A percentile compares a stretch with the other conserved stretches of the same genome.
Evolutionary conservation across 257 asterid genomes (phyloP).

Genomic region (Solanum microdontum): DNA sequence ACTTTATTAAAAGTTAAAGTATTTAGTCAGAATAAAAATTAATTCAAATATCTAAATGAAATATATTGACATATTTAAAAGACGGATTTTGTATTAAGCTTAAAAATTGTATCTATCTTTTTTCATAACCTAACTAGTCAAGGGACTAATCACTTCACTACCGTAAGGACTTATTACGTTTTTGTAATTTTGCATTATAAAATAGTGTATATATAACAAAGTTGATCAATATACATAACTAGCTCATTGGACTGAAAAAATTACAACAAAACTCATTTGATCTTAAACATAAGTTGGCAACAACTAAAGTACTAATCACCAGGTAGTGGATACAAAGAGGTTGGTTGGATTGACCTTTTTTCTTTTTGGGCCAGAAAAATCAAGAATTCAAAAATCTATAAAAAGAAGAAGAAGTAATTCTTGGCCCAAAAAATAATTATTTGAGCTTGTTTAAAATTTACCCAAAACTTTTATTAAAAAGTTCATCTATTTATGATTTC

Average conservation of each 20-base stretch:
- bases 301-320: not conserved
- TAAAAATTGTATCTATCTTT: too few relatives aligned
- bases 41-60: too few relatives aligned
- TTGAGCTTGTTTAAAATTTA: not conserved
- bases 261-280: too few relatives aligned
- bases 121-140: too few relatives aligned
- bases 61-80: not conserved
- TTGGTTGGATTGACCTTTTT: not conserved
- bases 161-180: too few relatives aligned
- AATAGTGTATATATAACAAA: not conserved
- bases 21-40: not conserved
- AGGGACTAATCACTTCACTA: not conserved
- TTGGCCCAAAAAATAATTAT: not conserved
- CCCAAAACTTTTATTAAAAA: too few relatives aligned
- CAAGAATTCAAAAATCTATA: not conserved
- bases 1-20: not conserved
- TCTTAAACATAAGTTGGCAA: not conserved
- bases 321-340: not conserved
- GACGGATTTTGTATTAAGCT: too few relatives aligned
- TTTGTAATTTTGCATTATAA: too few relatives aligned
- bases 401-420: not conserved
- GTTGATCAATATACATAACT: too few relatives aligned
- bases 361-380: too few relatives aligned
- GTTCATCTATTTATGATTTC: not conserved
- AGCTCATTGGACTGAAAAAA: not conserved